Base-by-base conservation (phyloP, 2,329 filamentous ascomycete genomes). In the Penicillium polonicum region DNA sequence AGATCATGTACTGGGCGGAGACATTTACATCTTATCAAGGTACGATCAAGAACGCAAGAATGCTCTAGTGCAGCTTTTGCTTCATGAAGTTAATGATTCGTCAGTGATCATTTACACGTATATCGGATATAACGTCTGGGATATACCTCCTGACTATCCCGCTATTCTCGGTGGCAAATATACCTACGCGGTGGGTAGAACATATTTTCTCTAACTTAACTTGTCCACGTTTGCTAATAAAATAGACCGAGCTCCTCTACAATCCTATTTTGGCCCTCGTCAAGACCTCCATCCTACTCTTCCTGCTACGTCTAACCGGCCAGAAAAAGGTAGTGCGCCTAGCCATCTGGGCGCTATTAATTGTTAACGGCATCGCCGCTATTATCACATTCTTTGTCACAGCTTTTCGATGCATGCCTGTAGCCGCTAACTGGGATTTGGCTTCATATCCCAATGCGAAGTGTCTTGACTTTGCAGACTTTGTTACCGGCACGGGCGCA, bases 1-100 rank as follows among this genome's bases (percentile, higher is more conserved):
- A 64, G 57, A 58, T 53, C 42, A 38, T 64, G 17, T 64, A 64
- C 12, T 64, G 60, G 61, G 60, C 55, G 19, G 61, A 64, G 50
- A 64, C 60, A 1, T 55, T 51, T 13, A 64, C 61, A 2, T 58
- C 61, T 9, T 62, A 62, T 48, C 55, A 53, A 46, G 60, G 60
- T 57, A 60, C 48, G 43, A 50, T 23, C n/a, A 57, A 27, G 48
- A 49, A 12, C 10, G 43, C 5, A 52, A 46, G 23, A 29, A 53
- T 21, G 7, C 4, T 19, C 19, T 12, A 33, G 9, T n/a, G 48
- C 19, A 0, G 44, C 21, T 8, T 21, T 38, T 33, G 10, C 5
- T 27, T 29, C 15, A 39, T 29, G 48, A 39, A 5, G 5, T 8
- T 50, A 39, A 50, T 39, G 10, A 19, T 50, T 15, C 3, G 2